These are phyloP conservation scores for Hebeloma cylindrosporum DNA, from an alignment of 768 basidiomycete genomes.

Conservation along the genomic window DNA sequence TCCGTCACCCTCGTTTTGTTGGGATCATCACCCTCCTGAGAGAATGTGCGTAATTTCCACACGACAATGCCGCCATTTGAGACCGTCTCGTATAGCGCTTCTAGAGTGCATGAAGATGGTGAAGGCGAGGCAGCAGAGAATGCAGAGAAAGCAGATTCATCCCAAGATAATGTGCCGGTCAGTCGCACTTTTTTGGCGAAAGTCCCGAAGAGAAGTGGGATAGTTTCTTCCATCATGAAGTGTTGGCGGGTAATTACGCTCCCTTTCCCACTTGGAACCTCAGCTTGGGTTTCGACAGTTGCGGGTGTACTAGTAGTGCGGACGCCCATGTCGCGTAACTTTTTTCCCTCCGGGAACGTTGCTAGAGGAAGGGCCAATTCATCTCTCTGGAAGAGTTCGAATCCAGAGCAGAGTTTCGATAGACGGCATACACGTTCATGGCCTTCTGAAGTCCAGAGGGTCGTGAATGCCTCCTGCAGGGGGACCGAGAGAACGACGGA, in stretches of 20 bases:
- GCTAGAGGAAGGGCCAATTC: constrained; percentile 17
- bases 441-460: constrained; percentile 29
- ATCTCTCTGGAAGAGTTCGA: constrained; percentile 28
- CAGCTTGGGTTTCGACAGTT: background rate
- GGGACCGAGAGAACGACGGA: constrained; percentile 30
- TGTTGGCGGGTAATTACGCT: constrained; percentile 25
- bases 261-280: background rate
- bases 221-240: constrained; percentile 32
- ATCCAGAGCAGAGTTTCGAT: constrained; percentile 28
- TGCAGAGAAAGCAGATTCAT: constrained; percentile 20
- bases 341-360: constrained; percentile 11
- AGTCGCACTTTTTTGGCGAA: constrained; percentile 27
- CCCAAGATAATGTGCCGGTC: constrained; percentile 35
- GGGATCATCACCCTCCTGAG: constrained; percentile 21
- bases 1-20: constrained; percentile 32
- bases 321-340: constrained; percentile 13
- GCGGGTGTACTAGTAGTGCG: constrained; percentile 5
- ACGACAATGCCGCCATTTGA: constrained; percentile 23
- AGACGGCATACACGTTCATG: constrained; percentile 34
- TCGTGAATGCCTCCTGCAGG: constrained; percentile 26
- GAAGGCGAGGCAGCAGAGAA: background rate
- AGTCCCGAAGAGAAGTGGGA: constrained; percentile 33
- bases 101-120: background rate
- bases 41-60: constrained; percentile 33
- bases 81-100: constrained; percentile 32